Evolutionary conservation across 2,329 filamentous ascomycete species (phyloP).

Genomic region (Penicillium sp.): DNA sequence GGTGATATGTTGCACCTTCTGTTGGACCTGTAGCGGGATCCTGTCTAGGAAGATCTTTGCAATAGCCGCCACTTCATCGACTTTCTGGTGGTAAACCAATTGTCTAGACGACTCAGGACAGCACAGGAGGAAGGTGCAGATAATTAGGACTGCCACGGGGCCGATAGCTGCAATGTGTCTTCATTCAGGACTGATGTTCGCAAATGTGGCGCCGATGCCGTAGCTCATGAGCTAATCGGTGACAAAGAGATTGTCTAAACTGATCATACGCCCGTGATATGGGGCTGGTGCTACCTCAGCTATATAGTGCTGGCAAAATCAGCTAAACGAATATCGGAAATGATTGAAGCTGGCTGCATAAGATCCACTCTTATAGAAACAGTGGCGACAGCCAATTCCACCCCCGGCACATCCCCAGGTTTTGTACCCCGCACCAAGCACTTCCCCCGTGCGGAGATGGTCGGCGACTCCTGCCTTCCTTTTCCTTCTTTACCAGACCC

Average conservation of each 20-base stretch:
- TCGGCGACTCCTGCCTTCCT: constrained; percentile 15
- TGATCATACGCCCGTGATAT: no score
- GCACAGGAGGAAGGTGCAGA: no score
- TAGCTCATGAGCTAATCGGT: no score
- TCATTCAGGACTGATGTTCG: no score
- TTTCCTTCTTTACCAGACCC: constrained; percentile 8
- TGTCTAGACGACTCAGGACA: constrained; percentile 50
- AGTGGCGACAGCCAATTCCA: not conserved
- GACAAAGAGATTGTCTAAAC: no score
- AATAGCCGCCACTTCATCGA: constrained; percentile 44
- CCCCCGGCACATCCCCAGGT: constrained; percentile 1
- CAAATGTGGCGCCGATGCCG: no score
- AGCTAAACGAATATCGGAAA: no score
- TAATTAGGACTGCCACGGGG: no score
- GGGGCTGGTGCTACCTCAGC: no score
- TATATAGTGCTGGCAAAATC: no score
- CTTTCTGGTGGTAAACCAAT: constrained; percentile 47
- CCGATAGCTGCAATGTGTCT: no score
- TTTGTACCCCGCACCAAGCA: constrained; percentile 9
- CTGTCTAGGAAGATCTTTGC: constrained; percentile 29
- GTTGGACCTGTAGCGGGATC: constrained; percentile 46
- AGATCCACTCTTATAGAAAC: not conserved
- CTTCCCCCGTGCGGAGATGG: constrained; percentile 6
- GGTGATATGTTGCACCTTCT: constrained; percentile 49
- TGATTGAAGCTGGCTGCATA: no score